These are phyloP conservation scores for Aurantiochytrium sp. DNA, from an alignment of 108 stramenopile genomes.

Conservation along the genomic window DNA sequence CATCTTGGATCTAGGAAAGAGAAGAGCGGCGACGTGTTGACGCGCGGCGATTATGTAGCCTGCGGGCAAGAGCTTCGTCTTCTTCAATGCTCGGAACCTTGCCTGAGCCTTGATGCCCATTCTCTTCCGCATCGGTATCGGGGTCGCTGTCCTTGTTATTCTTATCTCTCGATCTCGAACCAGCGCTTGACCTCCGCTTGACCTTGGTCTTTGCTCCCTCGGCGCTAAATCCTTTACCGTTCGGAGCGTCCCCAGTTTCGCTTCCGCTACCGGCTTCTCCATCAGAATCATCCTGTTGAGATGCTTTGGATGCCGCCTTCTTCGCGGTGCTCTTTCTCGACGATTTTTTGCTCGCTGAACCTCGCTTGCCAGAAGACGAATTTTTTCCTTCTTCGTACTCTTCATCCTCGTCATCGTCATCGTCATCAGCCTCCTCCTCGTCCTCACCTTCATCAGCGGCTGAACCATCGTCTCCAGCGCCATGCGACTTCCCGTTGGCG, in stretches of 20 bases:
- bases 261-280: too few relatives aligned
- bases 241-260: too few relatives aligned
- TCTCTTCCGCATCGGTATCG: neutral
- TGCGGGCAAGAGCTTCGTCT: neutral
- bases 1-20: too few relatives aligned
- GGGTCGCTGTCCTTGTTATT: neutral
- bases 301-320: neutral
- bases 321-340: neutral
- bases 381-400: neutral
- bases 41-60: too few relatives aligned
- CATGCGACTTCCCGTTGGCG: neutral
- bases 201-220: neutral
- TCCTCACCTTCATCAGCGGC: neutral
- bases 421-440: neutral
- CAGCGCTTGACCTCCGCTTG: neutral
- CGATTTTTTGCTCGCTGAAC: neutral
- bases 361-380: too few relatives aligned
- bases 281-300: too few relatives aligned
- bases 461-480: neutral
- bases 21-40: too few relatives aligned
- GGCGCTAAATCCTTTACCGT: too few relatives aligned
- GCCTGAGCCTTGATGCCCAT: neutral
- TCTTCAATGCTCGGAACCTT: neutral
- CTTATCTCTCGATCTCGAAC: neutral
- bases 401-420: neutral